Conservation (phyloP, 495 filamentous ascomycete genomes). For the Penicillium lividum region DNA sequence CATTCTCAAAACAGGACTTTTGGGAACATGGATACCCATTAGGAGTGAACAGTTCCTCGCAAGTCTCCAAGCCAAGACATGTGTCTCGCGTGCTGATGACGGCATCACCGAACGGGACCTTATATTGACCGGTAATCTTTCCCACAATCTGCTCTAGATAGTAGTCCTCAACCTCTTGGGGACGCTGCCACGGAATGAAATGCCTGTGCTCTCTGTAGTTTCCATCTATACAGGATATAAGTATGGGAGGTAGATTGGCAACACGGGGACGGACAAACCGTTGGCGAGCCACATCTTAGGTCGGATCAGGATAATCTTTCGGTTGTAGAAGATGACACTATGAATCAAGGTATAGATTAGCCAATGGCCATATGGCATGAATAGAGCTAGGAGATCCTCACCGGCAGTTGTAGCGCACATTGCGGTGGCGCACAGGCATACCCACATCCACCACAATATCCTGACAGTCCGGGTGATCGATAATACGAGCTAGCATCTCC, state of each 20-base stretch:
- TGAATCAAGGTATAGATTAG: constrained; percentile 49
- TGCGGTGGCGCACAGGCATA: constrained; percentile 64
- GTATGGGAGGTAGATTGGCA: neutral
- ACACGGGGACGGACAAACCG: constrained; percentile 39
- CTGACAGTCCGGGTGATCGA: constrained; percentile 63
- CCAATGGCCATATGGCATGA: constrained; percentile 41
- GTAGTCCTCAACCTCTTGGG: constrained; percentile 66
- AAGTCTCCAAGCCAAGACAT: constrained; percentile 70
- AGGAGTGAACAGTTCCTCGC: constrained; percentile 79
- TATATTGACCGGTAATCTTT: constrained; percentile 59
- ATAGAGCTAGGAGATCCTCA: neutral
- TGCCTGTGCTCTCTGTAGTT: constrained; percentile 50
- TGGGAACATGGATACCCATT: constrained; percentile 40
- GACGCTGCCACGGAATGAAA: constrained; percentile 67
- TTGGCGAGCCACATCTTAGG: constrained; percentile 85
- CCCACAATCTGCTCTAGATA: constrained; percentile 67
- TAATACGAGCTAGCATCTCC: constrained; percentile 61
- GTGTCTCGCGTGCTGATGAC: constrained; percentile 74
- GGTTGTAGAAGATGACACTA: constrained; percentile 62
- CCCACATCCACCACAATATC: constrained; percentile 82
- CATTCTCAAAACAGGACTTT: neutral
- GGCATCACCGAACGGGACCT: constrained; percentile 74
- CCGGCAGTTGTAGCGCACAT: constrained; percentile 73
- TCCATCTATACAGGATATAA: constrained; percentile 29
- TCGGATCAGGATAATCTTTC: constrained; percentile 71